Evolutionary conservation across 306 rosid species (phyloP), one percentile per base, ranked within the genome.

Genomic region (Cucumis melo): DNA sequence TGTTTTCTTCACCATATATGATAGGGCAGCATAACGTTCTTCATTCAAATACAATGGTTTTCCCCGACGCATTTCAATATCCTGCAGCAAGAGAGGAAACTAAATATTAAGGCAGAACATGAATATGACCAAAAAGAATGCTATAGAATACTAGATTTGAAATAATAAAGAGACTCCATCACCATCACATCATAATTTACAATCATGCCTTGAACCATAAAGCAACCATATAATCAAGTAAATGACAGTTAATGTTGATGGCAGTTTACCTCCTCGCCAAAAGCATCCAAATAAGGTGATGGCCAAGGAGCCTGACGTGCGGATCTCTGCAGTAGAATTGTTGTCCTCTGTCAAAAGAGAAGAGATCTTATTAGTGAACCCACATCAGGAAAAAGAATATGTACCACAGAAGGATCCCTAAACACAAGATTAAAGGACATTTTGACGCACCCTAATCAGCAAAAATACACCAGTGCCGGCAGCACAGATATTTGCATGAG

Each of bases 251-350:
- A 27, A 76, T 66, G 65, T 55, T 29, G 36, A 61, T 53, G 75
- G 74, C n/a, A 62, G 73, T 77, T 82, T 85, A 92, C 99, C 96
- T 92, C 99, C 82, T 95, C 99, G 10, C 99, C 99, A 86, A 90
- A 95, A 79, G 86, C 86, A 86, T 95, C 99, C 89, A 95, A 86
- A 83, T 92, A 95, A 48, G 90, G 97, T 76, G 99, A 95, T 71
- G 93, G 97, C 99, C 99, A 95, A 20, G 91, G 96, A 77, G 99
- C 92, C 85, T 85, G 98, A 38, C 99, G 99, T 32, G 97, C 99
- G 39, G 96, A 87, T 83, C 99, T 86, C 84, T 87, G 99, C 50
- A 95, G 82, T 13, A 90, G 87, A 81, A 92, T 92, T 42, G 96
- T 92, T 58, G 99, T 95, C 83, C 83, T 87, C 99, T 95, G 78